phyloP scores from a whole-genome alignment of 2,329 filamentous ascomycete species.

The Pyrenochaeta sp. region DNA sequence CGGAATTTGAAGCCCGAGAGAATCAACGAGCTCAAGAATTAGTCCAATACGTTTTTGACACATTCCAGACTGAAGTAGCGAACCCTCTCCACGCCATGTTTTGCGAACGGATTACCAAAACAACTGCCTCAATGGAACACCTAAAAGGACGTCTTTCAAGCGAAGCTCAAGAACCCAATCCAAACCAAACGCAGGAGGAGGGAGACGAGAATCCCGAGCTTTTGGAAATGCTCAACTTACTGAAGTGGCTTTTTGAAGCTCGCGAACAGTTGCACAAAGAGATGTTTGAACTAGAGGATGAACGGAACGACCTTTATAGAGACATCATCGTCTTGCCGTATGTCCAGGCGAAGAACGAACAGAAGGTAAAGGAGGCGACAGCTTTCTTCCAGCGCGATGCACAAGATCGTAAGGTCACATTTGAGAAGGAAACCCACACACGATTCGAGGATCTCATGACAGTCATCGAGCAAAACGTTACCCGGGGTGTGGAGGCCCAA shows the following conservation, averaged over 20 bases:
- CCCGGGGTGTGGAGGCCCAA: constrained; percentile 87
- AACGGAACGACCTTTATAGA: constrained; percentile 86
- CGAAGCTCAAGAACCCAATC: constrained; percentile 71
- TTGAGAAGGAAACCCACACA: constrained; percentile 73
- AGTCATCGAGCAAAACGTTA: constrained; percentile 84
- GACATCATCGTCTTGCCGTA: constrained; percentile 86
- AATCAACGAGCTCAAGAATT: constrained; percentile 73
- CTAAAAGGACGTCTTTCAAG: constrained; percentile 75
- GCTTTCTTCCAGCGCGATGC: constrained; percentile 85
- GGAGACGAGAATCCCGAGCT: constrained; percentile 94
- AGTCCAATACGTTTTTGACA: constrained; percentile 81
- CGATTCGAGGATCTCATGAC: constrained; percentile 79
- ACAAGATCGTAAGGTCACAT: constrained; percentile 72
- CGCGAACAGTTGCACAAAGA: constrained; percentile 87
- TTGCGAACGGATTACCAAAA: constrained; percentile 74
- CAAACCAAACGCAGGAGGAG: constrained; percentile 90
- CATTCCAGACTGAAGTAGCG: constrained; percentile 83
- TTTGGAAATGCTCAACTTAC: constrained; percentile 88
- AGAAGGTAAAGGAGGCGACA: constrained; percentile 80
- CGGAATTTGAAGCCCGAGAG: constrained; percentile 75
- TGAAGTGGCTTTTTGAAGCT: constrained; percentile 97
- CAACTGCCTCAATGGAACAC: constrained; percentile 79
- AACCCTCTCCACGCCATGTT: constrained; percentile 82
- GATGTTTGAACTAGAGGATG: constrained; percentile 82
- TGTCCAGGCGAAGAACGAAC: constrained; percentile 72